Conservation (phyloP, 2,329 filamentous ascomycete genomes). For the Pyrenophora teres region DNA sequence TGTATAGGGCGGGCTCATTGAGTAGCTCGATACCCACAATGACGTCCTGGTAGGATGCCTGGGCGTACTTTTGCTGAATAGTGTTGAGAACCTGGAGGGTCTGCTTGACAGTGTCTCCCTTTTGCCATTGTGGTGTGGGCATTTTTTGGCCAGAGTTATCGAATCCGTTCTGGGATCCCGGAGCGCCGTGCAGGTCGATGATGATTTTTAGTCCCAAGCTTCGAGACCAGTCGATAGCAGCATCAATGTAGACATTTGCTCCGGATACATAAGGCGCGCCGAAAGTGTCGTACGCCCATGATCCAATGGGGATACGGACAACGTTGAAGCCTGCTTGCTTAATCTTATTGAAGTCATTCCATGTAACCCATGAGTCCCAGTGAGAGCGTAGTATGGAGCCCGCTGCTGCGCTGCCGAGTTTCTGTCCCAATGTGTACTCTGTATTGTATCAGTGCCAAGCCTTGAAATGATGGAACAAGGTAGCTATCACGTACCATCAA, state of each 20-base stretch:
- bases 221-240: constrained; percentile 62
- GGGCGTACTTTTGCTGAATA: constrained; percentile 63
- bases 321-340: constrained; percentile 62
- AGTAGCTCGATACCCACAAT: constrained; percentile 62
- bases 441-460: neutral
- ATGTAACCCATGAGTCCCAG: constrained; percentile 58
- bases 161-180: constrained; percentile 64
- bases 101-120: constrained; percentile 54
- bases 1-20: constrained; percentile 58
- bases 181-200: constrained; percentile 63
- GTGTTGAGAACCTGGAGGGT: constrained; percentile 62
- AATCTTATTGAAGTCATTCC: constrained; percentile 62
- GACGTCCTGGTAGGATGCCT: constrained; percentile 60
- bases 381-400: constrained; percentile 53
- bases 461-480: neutral
- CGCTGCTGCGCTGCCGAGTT: constrained; percentile 54
- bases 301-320: constrained; percentile 63
- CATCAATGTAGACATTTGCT: constrained; percentile 59
- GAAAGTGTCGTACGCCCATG: constrained; percentile 62
- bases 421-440: constrained; percentile 58
- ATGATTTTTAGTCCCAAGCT: constrained; percentile 60
- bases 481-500: constrained; percentile 42
- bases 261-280: constrained; percentile 58
- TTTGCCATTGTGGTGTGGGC: constrained; percentile 51
- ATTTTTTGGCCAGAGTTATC: constrained; percentile 64